Conservation (phyloP, 805 yeast species). For the Wickerhamiella galacta region DNA sequence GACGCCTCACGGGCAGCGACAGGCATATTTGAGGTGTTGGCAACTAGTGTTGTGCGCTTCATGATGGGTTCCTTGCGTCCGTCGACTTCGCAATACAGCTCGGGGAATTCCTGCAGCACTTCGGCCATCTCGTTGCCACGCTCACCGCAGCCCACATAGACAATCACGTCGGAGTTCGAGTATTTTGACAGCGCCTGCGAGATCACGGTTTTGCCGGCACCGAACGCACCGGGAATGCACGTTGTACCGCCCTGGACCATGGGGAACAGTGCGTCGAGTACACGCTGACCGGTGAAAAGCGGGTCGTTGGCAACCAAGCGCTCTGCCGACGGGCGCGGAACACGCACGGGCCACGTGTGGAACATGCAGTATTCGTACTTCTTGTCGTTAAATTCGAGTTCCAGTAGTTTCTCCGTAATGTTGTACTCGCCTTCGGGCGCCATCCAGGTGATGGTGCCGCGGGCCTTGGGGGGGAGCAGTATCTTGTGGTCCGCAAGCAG, state of each 20-base stretch:
- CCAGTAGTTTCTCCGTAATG: conserved; percentile 77
- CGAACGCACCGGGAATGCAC: conserved; percentile 99
- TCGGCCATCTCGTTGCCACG: conserved; percentile 99
- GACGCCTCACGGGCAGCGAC: conserved; percentile 99
- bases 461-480: conserved; percentile 91
- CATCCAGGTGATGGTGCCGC: conserved; percentile 86
- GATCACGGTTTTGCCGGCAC: conserved; percentile 97
- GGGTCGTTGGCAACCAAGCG: conserved; percentile 89
- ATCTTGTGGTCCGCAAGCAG: conserved; percentile 84
- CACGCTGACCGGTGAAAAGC: conserved; percentile 96
- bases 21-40: conserved; percentile 98
- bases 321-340: conserved; percentile 96
- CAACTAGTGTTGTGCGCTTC: conserved; percentile 98
- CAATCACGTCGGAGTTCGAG: conserved; percentile 92
- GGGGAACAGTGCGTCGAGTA: conserved; percentile 91
- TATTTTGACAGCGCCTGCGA: conserved; percentile 94
- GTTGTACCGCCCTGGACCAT: conserved; percentile 99
- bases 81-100: conserved; percentile 71
- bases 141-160: conserved; percentile 94
- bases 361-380: conserved; percentile 72
- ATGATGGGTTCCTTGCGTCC: conserved; percentile 97
- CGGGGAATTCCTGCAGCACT: conserved; percentile 99
- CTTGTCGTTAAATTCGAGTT: conserved; percentile 87
- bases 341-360: conserved; percentile 99
- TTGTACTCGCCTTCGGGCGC: conserved; percentile 84